A percentile compares a stretch with the other conserved stretches of the same genome.
These are phyloP conservation scores for Botrytis porri DNA, from an alignment of 2,329 filamentous ascomycete species.

Conservation along the genomic window DNA sequence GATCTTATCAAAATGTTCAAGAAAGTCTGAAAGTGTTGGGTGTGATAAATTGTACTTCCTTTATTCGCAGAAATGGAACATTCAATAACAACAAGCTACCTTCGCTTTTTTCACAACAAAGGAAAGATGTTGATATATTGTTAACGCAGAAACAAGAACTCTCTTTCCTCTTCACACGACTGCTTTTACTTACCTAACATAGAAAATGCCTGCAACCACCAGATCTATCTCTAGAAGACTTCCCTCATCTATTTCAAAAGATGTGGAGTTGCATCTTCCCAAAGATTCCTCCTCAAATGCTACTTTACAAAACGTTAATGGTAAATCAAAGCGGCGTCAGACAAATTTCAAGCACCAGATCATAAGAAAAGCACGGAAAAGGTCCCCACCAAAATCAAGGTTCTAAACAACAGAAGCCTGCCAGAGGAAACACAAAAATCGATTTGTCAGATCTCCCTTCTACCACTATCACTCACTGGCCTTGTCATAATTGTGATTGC, in stretches of 20 bases:
- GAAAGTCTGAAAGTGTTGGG: neutral
- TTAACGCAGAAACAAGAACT: neutral
- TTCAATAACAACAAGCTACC: neutral
- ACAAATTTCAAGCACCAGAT: neutral
- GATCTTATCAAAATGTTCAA: too few relatives aligned
- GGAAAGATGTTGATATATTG: neutral
- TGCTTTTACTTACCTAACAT: neutral
- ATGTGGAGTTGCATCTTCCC: neutral
- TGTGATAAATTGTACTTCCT: neutral
- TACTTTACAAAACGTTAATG: neutral
- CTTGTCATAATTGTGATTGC: neutral
- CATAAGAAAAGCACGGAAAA: neutral
- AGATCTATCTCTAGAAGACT: neutral
- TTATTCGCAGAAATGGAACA: neutral
- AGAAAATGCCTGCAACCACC: neutral
- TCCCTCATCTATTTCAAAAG: neutral
- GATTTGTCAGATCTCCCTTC: neutral
- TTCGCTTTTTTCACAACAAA: neutral
- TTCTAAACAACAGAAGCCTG: neutral
- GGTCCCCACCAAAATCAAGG: neutral
- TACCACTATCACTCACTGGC: neutral
- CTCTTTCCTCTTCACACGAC: neutral
- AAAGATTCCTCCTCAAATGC: neutral
- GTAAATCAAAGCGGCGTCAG: neutral
- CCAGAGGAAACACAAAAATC: neutral